Percentiles rank a stretch among this genome's conserved stretches.
phyloP scores from a whole-genome alignment of 768 basidiomycete species.

The Termitomyces sp. region DNA sequence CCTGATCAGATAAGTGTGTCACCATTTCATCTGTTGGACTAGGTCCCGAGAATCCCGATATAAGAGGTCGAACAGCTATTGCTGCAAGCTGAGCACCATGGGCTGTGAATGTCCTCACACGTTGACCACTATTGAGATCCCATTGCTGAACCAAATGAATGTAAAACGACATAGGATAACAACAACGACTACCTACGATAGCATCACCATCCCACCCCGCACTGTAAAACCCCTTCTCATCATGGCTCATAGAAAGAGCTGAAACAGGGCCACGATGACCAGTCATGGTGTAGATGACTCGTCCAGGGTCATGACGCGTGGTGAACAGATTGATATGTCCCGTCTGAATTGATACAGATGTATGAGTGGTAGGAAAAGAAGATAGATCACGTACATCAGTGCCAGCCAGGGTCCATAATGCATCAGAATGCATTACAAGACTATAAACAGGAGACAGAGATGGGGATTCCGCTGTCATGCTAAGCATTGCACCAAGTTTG shows the following conservation, averaged over 20 bases:
- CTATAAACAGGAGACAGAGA: conserved; percentile 79
- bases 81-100: conserved; percentile 85
- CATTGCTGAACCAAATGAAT: conserved; percentile 67
- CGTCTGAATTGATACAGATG: conserved; percentile 41
- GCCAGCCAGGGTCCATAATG: conserved; percentile 88
- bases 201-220: conserved; percentile 95
- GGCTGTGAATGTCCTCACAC: conserved; percentile 69
- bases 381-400: conserved; percentile 58
- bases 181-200: conserved; percentile 48
- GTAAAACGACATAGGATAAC: conserved; percentile 9
- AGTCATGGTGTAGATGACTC: conserved; percentile 64
- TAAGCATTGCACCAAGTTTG: conserved; percentile 23
- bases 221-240: conserved; percentile 85
- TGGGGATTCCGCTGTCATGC: conserved; percentile 42
- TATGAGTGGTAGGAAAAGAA: conserved; percentile 6
- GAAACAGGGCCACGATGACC: conserved; percentile 85
- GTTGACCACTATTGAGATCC: conserved; percentile 92
- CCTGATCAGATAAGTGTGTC: conserved; percentile 7
- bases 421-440: conserved; percentile 88
- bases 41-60: conserved; percentile 31
- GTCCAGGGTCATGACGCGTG: conserved; percentile 88
- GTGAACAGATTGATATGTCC: conserved; percentile 95
- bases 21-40: conserved; percentile 16
- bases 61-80: conserved; percentile 70
- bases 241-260: conserved; percentile 73